These are phyloP conservation scores for Lasiosphaeriaceae sp. DNA, from an alignment of 495 filamentous ascomycete genomes.

Conservation along the genomic window DNA sequence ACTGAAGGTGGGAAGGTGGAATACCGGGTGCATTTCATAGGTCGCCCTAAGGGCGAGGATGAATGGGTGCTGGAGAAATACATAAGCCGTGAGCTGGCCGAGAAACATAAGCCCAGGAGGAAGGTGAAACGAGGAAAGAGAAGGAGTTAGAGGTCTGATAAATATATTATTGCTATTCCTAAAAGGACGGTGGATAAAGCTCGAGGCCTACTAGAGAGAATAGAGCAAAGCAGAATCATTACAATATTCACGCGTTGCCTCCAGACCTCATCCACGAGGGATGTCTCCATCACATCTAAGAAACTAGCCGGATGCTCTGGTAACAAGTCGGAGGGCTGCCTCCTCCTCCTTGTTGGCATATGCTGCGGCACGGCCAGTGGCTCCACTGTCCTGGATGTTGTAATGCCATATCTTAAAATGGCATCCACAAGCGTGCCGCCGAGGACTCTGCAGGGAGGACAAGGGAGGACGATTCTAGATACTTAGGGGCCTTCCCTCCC, in stretches of 20 bases:
- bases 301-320: neutral
- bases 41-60: neutral
- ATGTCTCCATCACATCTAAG: neutral
- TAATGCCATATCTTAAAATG: neutral
- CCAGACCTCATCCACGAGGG: neutral
- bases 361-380: neutral
- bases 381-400: neutral
- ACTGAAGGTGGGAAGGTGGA: neutral
- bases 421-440: neutral
- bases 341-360: neutral
- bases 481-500: no score
- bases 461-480: no score
- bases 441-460: no score
- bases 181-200: neutral
- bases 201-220: neutral
- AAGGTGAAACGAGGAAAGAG: neutral
- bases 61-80: neutral
- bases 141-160: neutral
- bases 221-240: neutral
- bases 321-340: neutral
- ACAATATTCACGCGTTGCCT: neutral
- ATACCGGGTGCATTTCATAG: neutral
- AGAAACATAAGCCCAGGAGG: neutral
- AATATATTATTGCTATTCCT: neutral
- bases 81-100: neutral